Percentiles rank a stretch among this genome's conserved stretches.
These are phyloP conservation scores for Vitis hybrid DNA, from an alignment of 177 flowering plant genomes.

Conservation along the genomic window DNA sequence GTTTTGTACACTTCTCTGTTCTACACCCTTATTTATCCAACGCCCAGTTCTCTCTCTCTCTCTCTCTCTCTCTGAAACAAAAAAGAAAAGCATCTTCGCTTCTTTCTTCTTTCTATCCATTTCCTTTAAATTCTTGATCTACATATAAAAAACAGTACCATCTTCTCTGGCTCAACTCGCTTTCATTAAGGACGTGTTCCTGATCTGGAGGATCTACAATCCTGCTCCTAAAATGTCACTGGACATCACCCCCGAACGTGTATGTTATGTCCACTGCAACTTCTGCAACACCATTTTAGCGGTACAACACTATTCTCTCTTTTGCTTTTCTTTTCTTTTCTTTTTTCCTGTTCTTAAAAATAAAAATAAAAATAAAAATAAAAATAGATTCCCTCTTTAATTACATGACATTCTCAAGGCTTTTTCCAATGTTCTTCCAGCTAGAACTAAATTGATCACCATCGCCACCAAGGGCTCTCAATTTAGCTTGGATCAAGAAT, in stretches of 20 bases:
- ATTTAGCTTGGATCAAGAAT: too few species aligned
- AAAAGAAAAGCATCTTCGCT: neutral
- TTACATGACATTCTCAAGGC: too few species aligned
- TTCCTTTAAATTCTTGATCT: slow-evolving; percentile 3
- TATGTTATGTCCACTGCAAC: slow-evolving; percentile 92
- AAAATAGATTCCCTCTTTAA: neutral
- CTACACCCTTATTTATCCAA: neutral
- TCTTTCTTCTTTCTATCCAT: neutral
- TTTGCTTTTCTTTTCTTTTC: neutral
- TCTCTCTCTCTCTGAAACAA: neutral
- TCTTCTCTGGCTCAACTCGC: too few species aligned
- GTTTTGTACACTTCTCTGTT: slow-evolving; percentile 13
- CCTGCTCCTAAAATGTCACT: slow-evolving; percentile 40
- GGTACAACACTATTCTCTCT: slow-evolving; percentile 43
- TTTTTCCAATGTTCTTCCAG: too few species aligned
- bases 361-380: neutral
- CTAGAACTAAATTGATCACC: too few species aligned
- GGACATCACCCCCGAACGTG: slow-evolving; percentile 68
- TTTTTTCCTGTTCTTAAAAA: neutral
- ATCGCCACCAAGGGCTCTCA: too few species aligned
- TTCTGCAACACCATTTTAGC: slow-evolving; percentile 92
- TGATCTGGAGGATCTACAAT: slow-evolving; percentile 10
- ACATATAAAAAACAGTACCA: neutral
- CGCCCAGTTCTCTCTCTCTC: neutral
- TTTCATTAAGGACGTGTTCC: slow-evolving; percentile 1